These are phyloP conservation scores for Penstemon davidsonii DNA, from an alignment of 257 asterid genomes.

Conservation along the genomic window DNA sequence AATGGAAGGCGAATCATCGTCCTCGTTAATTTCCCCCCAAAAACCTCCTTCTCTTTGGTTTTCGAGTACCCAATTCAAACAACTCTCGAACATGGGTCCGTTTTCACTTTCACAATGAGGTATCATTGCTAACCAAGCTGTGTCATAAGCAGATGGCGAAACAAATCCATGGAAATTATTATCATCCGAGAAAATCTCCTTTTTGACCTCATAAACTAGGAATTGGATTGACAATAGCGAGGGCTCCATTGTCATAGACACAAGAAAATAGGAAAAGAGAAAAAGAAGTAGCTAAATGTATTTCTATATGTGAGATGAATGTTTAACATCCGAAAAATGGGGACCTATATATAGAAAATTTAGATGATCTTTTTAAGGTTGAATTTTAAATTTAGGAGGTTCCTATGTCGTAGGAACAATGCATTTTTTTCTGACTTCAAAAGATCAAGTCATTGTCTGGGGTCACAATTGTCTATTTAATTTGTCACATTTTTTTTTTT, in stretches of 20 bases:
- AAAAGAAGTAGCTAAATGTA: no score
- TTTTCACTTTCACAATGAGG: slow-evolving; percentile 21
- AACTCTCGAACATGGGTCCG: slow-evolving; percentile 45
- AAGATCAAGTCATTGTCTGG: no score
- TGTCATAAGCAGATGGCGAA: slow-evolving; percentile 53
- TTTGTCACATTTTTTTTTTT: no score
- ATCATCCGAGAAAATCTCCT: slow-evolving; percentile 31
- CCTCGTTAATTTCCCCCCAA: slow-evolving; percentile 48
- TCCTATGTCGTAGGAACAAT: no score
- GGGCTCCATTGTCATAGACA: slow-evolving; percentile 34
- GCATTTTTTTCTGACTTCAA: no score
- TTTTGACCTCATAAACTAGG: slow-evolving; percentile 40
- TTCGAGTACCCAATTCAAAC: slow-evolving; percentile 46
- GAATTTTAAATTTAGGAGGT: no score
- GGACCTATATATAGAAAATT: no score
- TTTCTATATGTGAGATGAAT: no score
- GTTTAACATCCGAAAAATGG: no score
- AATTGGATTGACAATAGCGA: slow-evolving; percentile 33
- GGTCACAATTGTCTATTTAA: no score
- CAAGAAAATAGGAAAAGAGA: no score
- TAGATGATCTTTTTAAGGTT: no score
- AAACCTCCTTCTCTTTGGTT: slow-evolving; percentile 53
- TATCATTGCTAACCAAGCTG: slow-evolving; percentile 68
- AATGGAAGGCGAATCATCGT: slow-evolving; percentile 37
- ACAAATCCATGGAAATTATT: slow-evolving; percentile 20